Conservation (phyloP, 1,284 basidiomycete species). For the Coniferiporia weirii region DNA sequence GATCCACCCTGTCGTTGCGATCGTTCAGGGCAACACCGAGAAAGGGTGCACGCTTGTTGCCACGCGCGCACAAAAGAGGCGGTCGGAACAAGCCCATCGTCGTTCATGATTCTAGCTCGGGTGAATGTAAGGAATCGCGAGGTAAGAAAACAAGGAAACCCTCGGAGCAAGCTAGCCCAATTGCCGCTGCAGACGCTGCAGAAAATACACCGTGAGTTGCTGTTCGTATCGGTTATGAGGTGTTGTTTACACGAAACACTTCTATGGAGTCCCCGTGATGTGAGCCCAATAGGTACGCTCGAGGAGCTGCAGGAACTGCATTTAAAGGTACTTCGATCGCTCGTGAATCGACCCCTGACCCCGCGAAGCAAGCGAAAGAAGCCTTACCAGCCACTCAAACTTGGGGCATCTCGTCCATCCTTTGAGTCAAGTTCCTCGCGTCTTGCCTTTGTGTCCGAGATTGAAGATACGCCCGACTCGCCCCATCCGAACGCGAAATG, state of each 20-base stretch:
- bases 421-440: not conserved
- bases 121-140: not conserved
- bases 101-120: not conserved
- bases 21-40: constrained; percentile 3
- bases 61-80: constrained; percentile 2
- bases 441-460: not conserved
- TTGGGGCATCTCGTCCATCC: not conserved
- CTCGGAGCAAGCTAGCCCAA: not conserved
- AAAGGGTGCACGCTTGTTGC: not conserved
- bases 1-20: not conserved
- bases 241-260: not conserved
- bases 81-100: constrained; percentile 8
- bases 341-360: not conserved
- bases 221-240: not conserved
- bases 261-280: not conserved
- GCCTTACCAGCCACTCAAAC: not conserved
- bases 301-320: not conserved
- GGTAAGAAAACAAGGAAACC: not conserved
- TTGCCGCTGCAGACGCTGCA: not conserved
- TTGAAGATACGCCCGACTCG: not conserved
- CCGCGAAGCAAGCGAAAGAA: not conserved
- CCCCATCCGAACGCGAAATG: not conserved
- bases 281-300: not conserved
- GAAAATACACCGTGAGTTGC: not conserved
- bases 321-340: not conserved